Evolutionary conservation across 257 asterid species (phyloP).

Genomic region (Craterostigma plantagineum): DNA sequence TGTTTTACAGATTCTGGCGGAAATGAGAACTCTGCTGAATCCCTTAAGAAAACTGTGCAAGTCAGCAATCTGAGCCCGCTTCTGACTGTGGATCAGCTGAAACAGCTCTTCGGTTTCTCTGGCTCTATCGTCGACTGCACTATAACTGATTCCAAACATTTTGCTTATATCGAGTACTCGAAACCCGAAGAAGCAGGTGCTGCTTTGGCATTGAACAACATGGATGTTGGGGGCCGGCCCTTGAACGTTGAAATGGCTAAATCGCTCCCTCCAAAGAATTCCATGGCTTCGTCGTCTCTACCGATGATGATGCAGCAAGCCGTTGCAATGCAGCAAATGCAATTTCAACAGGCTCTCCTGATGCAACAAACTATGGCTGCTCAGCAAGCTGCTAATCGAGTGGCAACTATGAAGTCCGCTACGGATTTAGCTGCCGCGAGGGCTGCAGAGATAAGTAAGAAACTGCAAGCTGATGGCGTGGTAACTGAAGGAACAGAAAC

Average conservation of each 20-base stretch:
- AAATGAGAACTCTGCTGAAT: constrained; percentile 35
- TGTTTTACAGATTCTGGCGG: constrained; percentile 30
- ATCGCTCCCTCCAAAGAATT: constrained; percentile 76
- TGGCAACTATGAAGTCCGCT: constrained; percentile 92
- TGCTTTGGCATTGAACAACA: constrained; percentile 78
- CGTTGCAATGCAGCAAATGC: constrained; percentile 98
- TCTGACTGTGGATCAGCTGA: constrained; percentile 82
- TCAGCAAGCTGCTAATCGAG: constrained; percentile 91
- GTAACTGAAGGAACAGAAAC: constrained; percentile 35
- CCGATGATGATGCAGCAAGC: constrained; percentile 92
- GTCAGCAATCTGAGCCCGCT: constrained; percentile 94
- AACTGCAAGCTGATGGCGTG: constrained; percentile 70
- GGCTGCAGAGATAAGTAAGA: constrained; percentile 92
- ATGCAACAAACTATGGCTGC: constrained; percentile 85
- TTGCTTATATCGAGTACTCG: constrained; percentile 80
- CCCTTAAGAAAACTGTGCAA: constrained; percentile 66
- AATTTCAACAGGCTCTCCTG: constrained; percentile 88
- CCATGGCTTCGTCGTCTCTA: constrained; percentile 41
- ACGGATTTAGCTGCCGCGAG: constrained; percentile 96
- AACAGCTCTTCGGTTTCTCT: constrained; percentile 75
- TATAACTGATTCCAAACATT: constrained; percentile 85
- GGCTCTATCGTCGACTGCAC: constrained; percentile 73
- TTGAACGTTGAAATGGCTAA: constrained; percentile 97
- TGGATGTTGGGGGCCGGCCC: constrained; percentile 95
- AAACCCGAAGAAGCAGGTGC: constrained; percentile 85